Percentiles rank a stretch among this genome's conserved stretches.
These are phyloP conservation scores for Pseudoscleropodium purum DNA, from an alignment of 225 moss, liverwort and hornwort species.

Conservation along the genomic window DNA sequence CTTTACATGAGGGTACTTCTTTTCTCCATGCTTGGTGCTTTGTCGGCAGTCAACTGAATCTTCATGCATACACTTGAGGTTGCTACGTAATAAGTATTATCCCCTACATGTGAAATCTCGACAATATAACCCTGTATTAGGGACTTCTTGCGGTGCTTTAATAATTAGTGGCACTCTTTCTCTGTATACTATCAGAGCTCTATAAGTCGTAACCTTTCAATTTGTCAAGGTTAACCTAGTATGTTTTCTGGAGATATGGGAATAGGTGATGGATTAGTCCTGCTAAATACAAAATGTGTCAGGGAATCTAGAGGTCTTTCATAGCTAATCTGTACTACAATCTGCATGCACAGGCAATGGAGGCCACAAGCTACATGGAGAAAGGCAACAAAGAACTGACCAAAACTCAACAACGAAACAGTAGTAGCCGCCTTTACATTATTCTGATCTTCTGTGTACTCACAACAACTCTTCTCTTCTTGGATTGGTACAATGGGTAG, in stretches of 20 bases:
- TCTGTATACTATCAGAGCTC: not conserved
- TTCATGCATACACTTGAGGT: not conserved
- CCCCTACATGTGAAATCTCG: not conserved
- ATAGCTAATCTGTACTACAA: not conserved
- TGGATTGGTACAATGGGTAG: constrained; percentile 84
- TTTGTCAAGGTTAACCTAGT: not conserved
- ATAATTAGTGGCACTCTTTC: not conserved
- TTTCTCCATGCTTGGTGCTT: not conserved
- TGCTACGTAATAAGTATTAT: not conserved
- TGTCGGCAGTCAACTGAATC: not conserved
- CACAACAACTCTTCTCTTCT: constrained; percentile 63
- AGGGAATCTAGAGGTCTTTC: not conserved
- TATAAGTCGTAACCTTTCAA: not conserved
- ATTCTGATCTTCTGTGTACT: constrained; percentile 67
- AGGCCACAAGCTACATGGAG: constrained; percentile 69
- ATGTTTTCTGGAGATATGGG: not conserved
- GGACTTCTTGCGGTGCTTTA: not conserved
- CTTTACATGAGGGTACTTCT: constrained; percentile 72
- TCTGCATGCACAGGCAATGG: constrained; percentile 62
- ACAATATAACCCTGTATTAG: not conserved
- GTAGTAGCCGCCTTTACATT: constrained; percentile 76
- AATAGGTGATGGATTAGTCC: not conserved
- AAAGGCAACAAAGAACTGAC: constrained; percentile 86
- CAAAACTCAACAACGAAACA: constrained; percentile 66
- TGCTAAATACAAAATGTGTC: not conserved